These are phyloP conservation scores for Aureobasidium musti DNA, from an alignment of 2,329 filamentous ascomycete genomes.

Conservation along the genomic window DNA sequence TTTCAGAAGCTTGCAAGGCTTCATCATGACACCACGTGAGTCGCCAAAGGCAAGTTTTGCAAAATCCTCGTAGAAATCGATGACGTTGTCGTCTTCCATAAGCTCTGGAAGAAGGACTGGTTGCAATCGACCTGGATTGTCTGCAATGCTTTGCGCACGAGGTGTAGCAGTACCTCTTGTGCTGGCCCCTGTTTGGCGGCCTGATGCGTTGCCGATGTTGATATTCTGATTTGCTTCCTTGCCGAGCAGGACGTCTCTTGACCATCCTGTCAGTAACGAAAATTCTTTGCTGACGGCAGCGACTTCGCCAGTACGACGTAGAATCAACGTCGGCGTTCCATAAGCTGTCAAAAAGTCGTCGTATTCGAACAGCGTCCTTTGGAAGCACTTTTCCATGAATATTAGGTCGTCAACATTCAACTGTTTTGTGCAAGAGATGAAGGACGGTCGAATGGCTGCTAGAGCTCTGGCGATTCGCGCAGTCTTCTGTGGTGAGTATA, in stretches of 20 bases:
- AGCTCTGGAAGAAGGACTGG: constrained; percentile 91
- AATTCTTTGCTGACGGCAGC: constrained; percentile 96
- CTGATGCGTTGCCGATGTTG: constrained; percentile 64
- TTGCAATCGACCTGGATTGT: constrained; percentile 55
- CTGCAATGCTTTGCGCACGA: constrained; percentile 37
- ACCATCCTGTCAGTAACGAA: constrained; percentile 92
- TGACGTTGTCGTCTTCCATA: constrained; percentile 87
- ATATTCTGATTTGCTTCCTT: constrained; percentile 85
- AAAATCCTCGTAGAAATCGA: constrained; percentile 96
- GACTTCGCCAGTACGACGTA: constrained; percentile 89
- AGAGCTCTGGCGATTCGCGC: constrained; percentile 83
- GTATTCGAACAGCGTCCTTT: constrained; percentile 88
- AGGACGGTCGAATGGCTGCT: constrained; percentile 85
- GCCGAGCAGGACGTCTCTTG: constrained; percentile 82
- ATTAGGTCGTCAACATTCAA: constrained; percentile 85
- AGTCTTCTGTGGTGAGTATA: constrained; percentile 75
- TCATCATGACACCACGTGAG: constrained; percentile 79
- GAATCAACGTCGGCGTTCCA: constrained; percentile 88
- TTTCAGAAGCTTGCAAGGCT: constrained; percentile 82
- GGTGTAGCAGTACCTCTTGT: constrained; percentile 54
- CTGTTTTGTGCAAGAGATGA: constrained; percentile 89
- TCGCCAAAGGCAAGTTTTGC: constrained; percentile 90
- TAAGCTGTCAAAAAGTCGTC: constrained; percentile 88
- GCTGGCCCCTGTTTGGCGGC: constrained; percentile 47
- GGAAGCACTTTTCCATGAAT: constrained; percentile 97